phyloP scores from a whole-genome alignment of 176 grass and related monocot genomes.

The Hordeum vulgare region MorexV3_pseudomolecules_assembly NC_058519.1:187594569-187595068 shows the following conservation, averaged over 20 bases:
- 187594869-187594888: conserved; percentile 32
- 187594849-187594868: conserved; percentile 16
- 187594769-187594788: background rate
- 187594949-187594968: conserved; percentile 20
- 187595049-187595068: background rate
- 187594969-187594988: conserved; percentile 22
- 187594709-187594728: conserved; percentile 26
- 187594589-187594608: background rate
- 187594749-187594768: conserved; percentile 5
- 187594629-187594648: background rate
- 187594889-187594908: conserved; percentile 5
- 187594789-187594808: background rate
- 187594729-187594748: background rate
- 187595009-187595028: background rate
- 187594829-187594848: conserved; percentile 4
- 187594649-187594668: background rate
- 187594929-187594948: background rate
- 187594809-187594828: background rate
- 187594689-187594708: conserved; percentile 22
- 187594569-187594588: background rate
- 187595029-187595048: conserved; percentile 6
- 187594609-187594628: background rate
- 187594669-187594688: background rate
- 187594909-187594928: conserved; percentile 3
- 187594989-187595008: conserved; percentile 30